phyloP scores from a whole-genome alignment of 768 basidiomycete species.

The Lyophyllum semitale region DNA sequence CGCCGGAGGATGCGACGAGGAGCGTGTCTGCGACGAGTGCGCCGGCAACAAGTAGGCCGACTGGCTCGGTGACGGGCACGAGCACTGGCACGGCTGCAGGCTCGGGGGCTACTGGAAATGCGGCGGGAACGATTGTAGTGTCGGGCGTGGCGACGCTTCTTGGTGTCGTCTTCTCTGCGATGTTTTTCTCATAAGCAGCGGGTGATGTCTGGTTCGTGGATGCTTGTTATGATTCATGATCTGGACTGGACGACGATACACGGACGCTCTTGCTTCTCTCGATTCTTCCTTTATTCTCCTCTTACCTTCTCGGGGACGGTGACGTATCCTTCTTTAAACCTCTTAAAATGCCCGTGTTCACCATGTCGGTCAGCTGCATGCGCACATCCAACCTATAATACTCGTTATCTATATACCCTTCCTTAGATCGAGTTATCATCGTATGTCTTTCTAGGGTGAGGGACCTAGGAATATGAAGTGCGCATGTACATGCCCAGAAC shows the following conservation, averaged over 20 bases:
- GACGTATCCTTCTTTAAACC: neutral
- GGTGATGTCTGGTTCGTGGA: neutral
- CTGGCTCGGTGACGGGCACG: neutral
- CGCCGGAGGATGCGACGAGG: constrained; percentile 11
- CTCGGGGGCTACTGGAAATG: constrained; percentile 9
- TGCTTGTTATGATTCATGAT: neutral
- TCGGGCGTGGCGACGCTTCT: constrained; percentile 15
- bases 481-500: too few relatives aligned
- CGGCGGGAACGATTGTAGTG: constrained; percentile 14
- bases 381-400: too few relatives aligned
- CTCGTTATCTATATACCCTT: too few relatives aligned
- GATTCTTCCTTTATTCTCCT: neutral
- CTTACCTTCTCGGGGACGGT: neutral
- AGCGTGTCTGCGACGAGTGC: constrained; percentile 4
- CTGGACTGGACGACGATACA: neutral
- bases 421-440: too few relatives aligned
- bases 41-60: neutral
- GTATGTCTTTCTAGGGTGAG: too few relatives aligned
- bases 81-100: constrained; percentile 14
- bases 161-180: constrained; percentile 22
- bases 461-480: too few relatives aligned
- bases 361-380: too few relatives aligned
- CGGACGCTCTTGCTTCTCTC: neutral
- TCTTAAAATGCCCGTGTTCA: too few relatives aligned
- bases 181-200: constrained; percentile 23